phyloP scores from a whole-genome alignment of 2,329 filamentous ascomycete species.

The Bisporella sp. region DNA sequence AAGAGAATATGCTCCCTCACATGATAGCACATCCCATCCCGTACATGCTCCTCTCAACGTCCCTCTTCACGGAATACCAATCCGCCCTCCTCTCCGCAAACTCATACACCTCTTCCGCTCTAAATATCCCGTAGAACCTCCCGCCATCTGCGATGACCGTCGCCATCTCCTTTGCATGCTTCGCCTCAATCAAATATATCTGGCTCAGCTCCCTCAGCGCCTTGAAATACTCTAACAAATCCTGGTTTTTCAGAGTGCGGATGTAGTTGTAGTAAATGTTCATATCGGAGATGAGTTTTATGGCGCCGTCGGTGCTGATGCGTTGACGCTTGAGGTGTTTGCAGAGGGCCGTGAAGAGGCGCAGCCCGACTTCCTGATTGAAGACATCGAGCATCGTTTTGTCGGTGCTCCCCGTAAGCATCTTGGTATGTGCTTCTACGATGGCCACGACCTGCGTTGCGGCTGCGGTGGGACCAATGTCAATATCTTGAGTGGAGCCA shows the following conservation, averaged over 20 bases:
- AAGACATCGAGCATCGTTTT: slow-evolving; percentile 98
- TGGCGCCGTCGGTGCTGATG: slow-evolving; percentile 79
- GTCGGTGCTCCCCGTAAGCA: slow-evolving; percentile 91
- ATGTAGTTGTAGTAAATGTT: slow-evolving; percentile 88
- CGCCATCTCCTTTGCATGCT: slow-evolving; percentile 89
- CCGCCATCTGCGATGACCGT: slow-evolving; percentile 88
- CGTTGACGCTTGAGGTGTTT: slow-evolving; percentile 97
- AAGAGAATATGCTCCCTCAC: slow-evolving; percentile 36
- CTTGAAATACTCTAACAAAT: slow-evolving; percentile 83
- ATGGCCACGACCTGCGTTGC: slow-evolving; percentile 77
- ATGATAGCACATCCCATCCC: slow-evolving; percentile 83
- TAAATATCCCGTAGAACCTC: slow-evolving; percentile 85
- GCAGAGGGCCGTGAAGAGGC: slow-evolving; percentile 85
- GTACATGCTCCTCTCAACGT: slow-evolving; percentile 96
- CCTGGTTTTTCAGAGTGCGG: slow-evolving; percentile 70
- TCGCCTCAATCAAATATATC: slow-evolving; percentile 85
- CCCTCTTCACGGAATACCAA: slow-evolving; percentile 83
- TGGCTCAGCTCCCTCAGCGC: slow-evolving; percentile 88
- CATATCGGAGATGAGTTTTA: slow-evolving; percentile 94
- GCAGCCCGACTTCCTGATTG: slow-evolving; percentile 92
- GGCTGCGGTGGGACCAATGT: slow-evolving; percentile 71
- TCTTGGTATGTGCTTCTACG: slow-evolving; percentile 80
- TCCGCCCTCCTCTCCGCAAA: slow-evolving; percentile 43
- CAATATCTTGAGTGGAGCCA: slow-evolving; percentile 30
- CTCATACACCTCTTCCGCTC: slow-evolving; percentile 79